phyloP scores from a whole-genome alignment of 352 stramenopile species.

The Globisporangium alternatum region DNA sequence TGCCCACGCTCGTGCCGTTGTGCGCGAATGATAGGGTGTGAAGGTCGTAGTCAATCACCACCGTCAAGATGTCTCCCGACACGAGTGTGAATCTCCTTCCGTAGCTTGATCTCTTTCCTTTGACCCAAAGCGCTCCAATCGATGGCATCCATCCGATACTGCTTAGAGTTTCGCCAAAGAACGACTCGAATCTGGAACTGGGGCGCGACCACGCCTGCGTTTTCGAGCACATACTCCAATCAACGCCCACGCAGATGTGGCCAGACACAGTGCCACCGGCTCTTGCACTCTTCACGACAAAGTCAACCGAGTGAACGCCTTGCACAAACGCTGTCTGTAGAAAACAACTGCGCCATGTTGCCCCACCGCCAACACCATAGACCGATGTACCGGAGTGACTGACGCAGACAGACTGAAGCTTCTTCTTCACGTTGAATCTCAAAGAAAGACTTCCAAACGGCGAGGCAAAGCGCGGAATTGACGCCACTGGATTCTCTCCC shows the following conservation, averaged over 20 bases:
- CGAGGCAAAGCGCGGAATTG: conserved; percentile 56
- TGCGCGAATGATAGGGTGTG: conserved; percentile 70
- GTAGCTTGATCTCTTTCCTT: conserved; percentile 54
- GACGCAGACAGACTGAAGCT: conserved; percentile 52
- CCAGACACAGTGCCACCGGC: conserved; percentile 58
- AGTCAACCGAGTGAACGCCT: conserved; percentile 77
- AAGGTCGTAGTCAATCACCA: conserved; percentile 74
- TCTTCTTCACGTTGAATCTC: conserved; percentile 67
- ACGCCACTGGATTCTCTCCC: conserved; percentile 65
- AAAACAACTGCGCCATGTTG: conserved; percentile 66
- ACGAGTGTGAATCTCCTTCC: conserved; percentile 39
- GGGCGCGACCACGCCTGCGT: background rate
- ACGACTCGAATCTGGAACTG: conserved; percentile 26
- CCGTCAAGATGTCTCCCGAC: conserved; percentile 68
- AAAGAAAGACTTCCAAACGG: conserved; percentile 50
- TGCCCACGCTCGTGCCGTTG: conserved; percentile 57
- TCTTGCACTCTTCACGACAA: conserved; percentile 70
- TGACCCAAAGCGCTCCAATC: conserved; percentile 70
- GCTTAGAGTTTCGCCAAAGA: conserved; percentile 41
- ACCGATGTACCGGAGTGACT: conserved; percentile 74
- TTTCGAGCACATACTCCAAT: conserved; percentile 37
- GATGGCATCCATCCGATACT: conserved; percentile 87
- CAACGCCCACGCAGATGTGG: conserved; percentile 73
- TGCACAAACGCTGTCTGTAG: conserved; percentile 57
- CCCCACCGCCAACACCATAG: conserved; percentile 46